Base-by-base conservation (phyloP, 257 asterid genomes). In the Solanum acaule region DNA sequence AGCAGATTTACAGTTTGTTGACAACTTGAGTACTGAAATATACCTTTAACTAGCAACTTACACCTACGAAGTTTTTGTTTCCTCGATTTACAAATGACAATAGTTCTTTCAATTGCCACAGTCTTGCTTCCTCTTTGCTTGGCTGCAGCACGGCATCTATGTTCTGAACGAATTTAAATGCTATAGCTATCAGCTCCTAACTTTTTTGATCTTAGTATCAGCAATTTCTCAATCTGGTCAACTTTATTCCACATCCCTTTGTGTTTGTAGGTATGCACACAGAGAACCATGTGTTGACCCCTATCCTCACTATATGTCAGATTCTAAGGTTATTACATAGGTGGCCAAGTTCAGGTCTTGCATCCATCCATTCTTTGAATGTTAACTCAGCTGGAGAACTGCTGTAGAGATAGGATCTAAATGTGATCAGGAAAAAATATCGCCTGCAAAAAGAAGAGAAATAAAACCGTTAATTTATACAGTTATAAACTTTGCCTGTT, bases 341-440 rank as follows among this genome's bases (percentile, higher is more conserved):
- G 90, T 96, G 98, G 89, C 96, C 96, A 8, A 96, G 98, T 91
- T 96, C 99, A 86, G 99, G 99, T 92, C 99, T 94, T 22, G 98
- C 98, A 42, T 91, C 95, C 96, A 96, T 93, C 99, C 99, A 96
- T 44, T 92, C 86, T 78, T 92, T 89, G 93, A 96, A 96, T 65
- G 84, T 92, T 91, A 86, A 92, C 90, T 93, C 94, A 71, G 88
- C 87, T 90, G 94, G 93, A 88, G 95, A 89, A 52, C 93, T 91
- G 92, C 96, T 89, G 91, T 94, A 93, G 63, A 96, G 98, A 91
- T 96, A 96, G 72, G 99, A 94, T 91, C 99, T 93, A 88, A 96
- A 96, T 16, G 98, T 93, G 81, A 96, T 95, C 91, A 96, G 93
- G 92, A 94, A 95, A 90, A 96, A 95, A 93, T 96, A 96, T 82